Conservation (phyloP, 2,329 filamentous ascomycete genomes). For the Alternaria arborescens region DNA sequence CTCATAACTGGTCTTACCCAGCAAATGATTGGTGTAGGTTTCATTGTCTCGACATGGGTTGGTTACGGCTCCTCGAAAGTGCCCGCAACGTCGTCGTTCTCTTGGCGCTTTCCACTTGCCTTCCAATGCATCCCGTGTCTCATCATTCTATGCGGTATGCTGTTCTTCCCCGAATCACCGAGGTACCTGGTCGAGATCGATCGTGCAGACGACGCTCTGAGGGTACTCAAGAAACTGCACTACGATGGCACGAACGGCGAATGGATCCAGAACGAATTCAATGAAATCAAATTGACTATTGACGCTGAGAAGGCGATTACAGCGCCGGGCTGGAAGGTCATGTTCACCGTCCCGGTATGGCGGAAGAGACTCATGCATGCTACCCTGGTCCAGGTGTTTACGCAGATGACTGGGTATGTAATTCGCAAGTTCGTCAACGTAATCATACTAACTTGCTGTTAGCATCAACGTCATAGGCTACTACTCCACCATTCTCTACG, state of each 20-base stretch:
- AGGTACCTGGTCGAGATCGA: constrained; percentile 57
- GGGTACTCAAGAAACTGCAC: constrained; percentile 60
- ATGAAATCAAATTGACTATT: constrained; percentile 69
- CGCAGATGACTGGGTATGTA: constrained; percentile 66
- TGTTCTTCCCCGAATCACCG: constrained; percentile 53
- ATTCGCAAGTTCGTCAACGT: neutral
- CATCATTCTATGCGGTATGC: constrained; percentile 54
- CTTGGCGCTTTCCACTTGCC: constrained; percentile 56
- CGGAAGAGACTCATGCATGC: constrained; percentile 70
- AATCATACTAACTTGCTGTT: constrained; percentile 18
- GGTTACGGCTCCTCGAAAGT: constrained; percentile 56
- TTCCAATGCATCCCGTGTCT: constrained; percentile 58
- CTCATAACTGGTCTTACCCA: constrained; percentile 65
- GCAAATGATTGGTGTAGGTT: constrained; percentile 66
- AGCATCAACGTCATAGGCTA: constrained; percentile 67
- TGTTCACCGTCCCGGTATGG: constrained; percentile 67
- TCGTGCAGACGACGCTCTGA: constrained; percentile 63
- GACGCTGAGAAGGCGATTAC: constrained; percentile 66
- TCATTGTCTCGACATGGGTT: constrained; percentile 64
- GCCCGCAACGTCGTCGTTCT: constrained; percentile 48
- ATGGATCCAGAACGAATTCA: constrained; percentile 66
- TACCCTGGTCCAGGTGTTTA: constrained; percentile 70
- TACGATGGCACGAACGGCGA: constrained; percentile 64
- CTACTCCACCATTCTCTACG: constrained; percentile 68
- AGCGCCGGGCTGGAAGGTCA: constrained; percentile 62